Base-by-base conservation (phyloP, 495 filamentous ascomycete genomes). In the Tetracladium setigerum region DNA sequence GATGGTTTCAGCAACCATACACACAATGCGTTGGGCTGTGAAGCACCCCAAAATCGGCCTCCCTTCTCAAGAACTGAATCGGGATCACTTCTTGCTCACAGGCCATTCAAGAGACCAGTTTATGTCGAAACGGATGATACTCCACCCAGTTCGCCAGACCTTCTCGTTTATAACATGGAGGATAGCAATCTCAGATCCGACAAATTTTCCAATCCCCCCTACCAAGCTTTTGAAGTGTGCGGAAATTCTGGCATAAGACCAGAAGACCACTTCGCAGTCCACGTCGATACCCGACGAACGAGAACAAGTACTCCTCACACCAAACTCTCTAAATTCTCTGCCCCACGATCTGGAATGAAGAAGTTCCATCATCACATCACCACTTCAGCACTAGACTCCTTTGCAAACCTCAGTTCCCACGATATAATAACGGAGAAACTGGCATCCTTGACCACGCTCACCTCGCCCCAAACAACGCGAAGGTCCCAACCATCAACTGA, bases 221-320 rank as follows among this genome's bases (percentile, higher is more conserved):
- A 27, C 7, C 43, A 68, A 24, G 56, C 68, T 8, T 67, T 87
- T 33, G 73, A 80, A 49, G 78, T 76, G 2, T 82, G 78, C 41
- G 83, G 83, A 10, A 54, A 86, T 15, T 81, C 82, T 17, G 80
- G 79, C 30, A 73, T 83, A 15, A 70, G 68, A 38, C 82, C 82
- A 1, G 74, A 76, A 35, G 84, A 88, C 59, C 78, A 87, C 52
- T 87, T 87, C 56, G 61, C 69, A 4, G 61, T 86, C 22, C 54
- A 69, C 15, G 78, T 85, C 5, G 58, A 67, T 30, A 76, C 74
- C 2, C 66, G 68, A 14, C 71, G 77, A 18, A 61, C 64, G 3
- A 65, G 51, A 36, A n/a, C 35, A 38, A 37, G 30, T 16, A 44
- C 19, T 62, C 53, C 16, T 2, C 43, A 11, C 22, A 36, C 45